Base-by-base conservation (phyloP, 2,329 filamentous ascomycete genomes). In the Gremmenia infestans region DNA sequence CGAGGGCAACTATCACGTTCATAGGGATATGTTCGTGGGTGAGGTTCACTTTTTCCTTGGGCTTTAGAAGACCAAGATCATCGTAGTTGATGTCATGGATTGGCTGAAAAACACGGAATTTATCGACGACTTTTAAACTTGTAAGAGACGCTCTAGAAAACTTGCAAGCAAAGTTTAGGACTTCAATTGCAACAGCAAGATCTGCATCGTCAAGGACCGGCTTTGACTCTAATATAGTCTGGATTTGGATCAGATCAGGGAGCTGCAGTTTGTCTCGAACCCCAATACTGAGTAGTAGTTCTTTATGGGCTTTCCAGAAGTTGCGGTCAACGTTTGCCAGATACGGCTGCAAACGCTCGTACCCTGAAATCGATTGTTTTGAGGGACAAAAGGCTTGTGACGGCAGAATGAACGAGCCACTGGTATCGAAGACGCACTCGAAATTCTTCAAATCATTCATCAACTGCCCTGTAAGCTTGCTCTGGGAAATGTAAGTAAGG, bases 11-110 rank as follows among this genome's bases (percentile, higher is more conserved):
- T 5, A 60, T 55, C 9, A 43, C 56, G 3, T 6, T 32, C 4
- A n/a, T 15, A 7, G 64, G 52, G 25, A 68, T 65, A 6, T 60
- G 46, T 9, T 58, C 52, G 54, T 68, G 63, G 1, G 63, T 61
- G 5, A 65, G 45, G 25, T 52, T 56, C 11, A 63, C 40, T n/a
- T 60, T 52, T 4, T 58, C 23, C 4, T 50, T 55, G 2, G 57
- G 36, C 15, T 49, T 50, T 3, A 54, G 22, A 14, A 39, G 19
- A 0, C 54, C 48, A 19, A 56, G 39, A 51, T 68, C 62, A 39
- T 63, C 35, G 35, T 56, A 66, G 42, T 39, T 57, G 23, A 67
- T 61, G 2, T 65, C 54, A 40, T 63, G 43, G 25, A 66, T 52
- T 8, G 51, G 52, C 17, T 25, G 53, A 14, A 68, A 57, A 12